Conservation (phyloP, 202 grass and related monocot genomes). For the Panicum hallii region DNA sequence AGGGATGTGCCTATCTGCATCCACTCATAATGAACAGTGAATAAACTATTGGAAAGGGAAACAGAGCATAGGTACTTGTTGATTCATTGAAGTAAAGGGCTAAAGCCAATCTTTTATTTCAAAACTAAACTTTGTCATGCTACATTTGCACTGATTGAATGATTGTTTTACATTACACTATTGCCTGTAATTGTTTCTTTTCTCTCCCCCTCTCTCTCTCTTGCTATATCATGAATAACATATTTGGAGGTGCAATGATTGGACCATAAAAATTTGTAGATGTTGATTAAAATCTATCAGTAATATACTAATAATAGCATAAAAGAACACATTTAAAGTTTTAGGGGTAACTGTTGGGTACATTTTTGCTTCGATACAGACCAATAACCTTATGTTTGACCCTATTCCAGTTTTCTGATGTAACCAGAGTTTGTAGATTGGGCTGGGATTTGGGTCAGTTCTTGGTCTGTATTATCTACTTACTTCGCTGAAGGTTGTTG, state of each 20-base stretch:
- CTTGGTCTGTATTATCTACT: neutral
- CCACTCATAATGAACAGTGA: neutral
- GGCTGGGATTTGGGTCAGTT: conserved; percentile 8
- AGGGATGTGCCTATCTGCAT: neutral
- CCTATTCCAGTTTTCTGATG: neutral
- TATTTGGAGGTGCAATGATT: conserved; percentile 12
- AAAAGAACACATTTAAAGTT: neutral
- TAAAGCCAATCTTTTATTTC: neutral
- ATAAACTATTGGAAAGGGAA: neutral
- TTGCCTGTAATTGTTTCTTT: neutral
- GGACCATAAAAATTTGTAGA: neutral
- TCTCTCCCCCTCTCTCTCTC: neutral
- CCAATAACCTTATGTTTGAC: neutral
- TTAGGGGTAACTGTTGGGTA: neutral
- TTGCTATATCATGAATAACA: neutral
- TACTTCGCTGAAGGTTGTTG: neutral
- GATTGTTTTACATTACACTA: neutral
- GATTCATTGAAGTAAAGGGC: neutral
- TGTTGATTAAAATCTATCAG: neutral
- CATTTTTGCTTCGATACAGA: neutral
- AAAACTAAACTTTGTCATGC: neutral
- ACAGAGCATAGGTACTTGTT: neutral
- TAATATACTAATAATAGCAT: neutral
- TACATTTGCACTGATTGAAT: conserved; percentile 1
- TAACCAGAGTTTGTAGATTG: conserved; percentile 2